Evolutionary conservation across 164 flowering plant genomes (phyloP).

Genomic region (Vitis rupestris): DNA sequence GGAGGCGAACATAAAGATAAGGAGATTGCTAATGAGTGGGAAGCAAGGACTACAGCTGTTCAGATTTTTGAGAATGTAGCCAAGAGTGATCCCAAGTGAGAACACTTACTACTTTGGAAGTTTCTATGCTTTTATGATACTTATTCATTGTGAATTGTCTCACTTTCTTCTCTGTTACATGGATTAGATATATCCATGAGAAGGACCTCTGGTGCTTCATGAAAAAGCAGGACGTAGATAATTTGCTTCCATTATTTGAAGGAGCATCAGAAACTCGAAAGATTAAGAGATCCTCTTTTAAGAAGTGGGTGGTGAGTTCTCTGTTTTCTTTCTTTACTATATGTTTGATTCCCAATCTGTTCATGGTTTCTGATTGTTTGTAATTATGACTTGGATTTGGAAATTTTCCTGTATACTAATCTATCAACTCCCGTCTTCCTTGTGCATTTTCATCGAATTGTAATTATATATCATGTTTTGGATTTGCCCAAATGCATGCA

Average conservation of each 20-base stretch:
- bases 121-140: neutral
- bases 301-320: constrained; percentile 77
- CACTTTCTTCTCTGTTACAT: constrained; percentile 9
- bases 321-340: neutral
- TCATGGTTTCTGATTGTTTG: neutral
- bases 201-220: constrained; percentile 76
- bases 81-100: constrained; percentile 66
- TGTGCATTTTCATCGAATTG: neutral
- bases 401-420: too few species aligned
- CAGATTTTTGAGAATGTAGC: constrained; percentile 78
- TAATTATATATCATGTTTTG: too few species aligned
- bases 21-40: constrained; percentile 71
- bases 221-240: constrained; percentile 59
- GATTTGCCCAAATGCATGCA: too few species aligned
- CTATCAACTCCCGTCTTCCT: too few species aligned
- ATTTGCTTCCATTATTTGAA: constrained; percentile 61
- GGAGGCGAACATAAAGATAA: constrained; percentile 32
- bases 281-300: constrained; percentile 57
- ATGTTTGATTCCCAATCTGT: neutral
- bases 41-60: constrained; percentile 72
- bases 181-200: constrained; percentile 63
- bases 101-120: neutral
- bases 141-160: neutral
- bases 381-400: too few species aligned
- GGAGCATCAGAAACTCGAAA: constrained; percentile 65